Evolutionary conservation across 768 basidiomycete genomes (phyloP), one percentile per base, ranked within the genome.

Genomic region (Hysterangium stoloniferum): DNA sequence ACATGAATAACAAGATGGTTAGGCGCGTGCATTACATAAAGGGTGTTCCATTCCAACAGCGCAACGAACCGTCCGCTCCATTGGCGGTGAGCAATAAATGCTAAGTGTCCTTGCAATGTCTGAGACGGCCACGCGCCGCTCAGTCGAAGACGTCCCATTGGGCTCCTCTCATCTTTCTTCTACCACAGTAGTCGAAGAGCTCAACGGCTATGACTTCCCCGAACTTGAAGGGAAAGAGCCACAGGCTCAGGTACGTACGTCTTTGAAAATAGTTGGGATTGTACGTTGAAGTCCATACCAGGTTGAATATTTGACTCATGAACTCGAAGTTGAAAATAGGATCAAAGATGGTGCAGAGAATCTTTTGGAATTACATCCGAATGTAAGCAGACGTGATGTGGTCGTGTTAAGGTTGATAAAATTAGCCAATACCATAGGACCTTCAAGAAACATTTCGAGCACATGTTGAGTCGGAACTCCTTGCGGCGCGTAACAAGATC

Each of bases 321-420:
- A 82, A 59, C 71, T 94, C 17, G 77, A 79, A 47, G 74, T 86
- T 54, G 84, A 93, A 67, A 80, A 79, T 54, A 75, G 85, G 48
- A 90, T 96, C 54, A 90, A 82, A 63, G 91, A 92, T 64, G 93
- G 93, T 9, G 93, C 93, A 1, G 90, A 94, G 70, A 92, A 86
- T 57, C 74, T 97, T 54, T 70, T 96, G 12, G 80, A 80, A 57
- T 82, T 87, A 67, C 67, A 73, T 28, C 60, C 80, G 34, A 71
- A 71, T 40, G 82, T 82, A 52, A 58, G 71, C 65, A 9, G 33
- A 32, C 28, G 9, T 17, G 40, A 38, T 27, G n/a, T 22, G 45
- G n/a, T 35, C 24, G 8, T 29, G 17, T 36, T 33, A 24, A 45
- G 51, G 8, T 22, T 17, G 11, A 45, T 64, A 59, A 50, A 43